A percentile compares a stretch with the other conserved stretches of the same genome.
These are phyloP conservation scores for Fonsecaea monophora DNA, from an alignment of 2,329 filamentous ascomycete species.

Conservation along the genomic window DNA sequence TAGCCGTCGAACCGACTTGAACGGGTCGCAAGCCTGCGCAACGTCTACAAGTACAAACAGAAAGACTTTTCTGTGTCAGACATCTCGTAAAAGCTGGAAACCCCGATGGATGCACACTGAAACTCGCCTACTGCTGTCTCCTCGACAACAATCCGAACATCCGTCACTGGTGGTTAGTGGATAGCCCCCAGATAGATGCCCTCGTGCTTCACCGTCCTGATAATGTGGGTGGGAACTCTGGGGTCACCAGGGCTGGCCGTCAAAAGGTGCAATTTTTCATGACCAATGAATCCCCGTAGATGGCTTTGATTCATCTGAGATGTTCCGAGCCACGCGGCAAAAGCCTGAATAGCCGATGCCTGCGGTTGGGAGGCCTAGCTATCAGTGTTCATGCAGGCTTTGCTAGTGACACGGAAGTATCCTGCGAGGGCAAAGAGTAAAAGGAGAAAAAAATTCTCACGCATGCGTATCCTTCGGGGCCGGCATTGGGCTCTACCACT, in stretches of 20 bases:
- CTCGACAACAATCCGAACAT: conserved; percentile 26
- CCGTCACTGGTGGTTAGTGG: conserved; percentile 21
- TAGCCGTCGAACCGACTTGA: conserved; percentile 26
- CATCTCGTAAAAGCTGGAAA: conserved; percentile 14
- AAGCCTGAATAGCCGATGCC: background rate
- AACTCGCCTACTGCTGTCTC: conserved; percentile 25
- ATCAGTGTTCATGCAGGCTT: conserved; percentile 12
- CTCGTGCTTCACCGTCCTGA: background rate
- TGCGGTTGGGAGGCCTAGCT: background rate
- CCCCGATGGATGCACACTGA: conserved; percentile 6
- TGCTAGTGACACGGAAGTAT: conserved; percentile 7
- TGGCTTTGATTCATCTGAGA: background rate
- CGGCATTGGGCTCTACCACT: background rate
- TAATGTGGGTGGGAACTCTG: background rate
- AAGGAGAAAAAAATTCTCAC: conserved; percentile 12
- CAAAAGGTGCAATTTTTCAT: conserved; percentile 15
- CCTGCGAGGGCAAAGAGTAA: conserved; percentile 8
- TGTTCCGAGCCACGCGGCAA: background rate
- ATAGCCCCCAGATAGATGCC: conserved; percentile 12
- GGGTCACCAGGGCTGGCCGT: conserved; percentile 15
- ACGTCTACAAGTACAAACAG: background rate
- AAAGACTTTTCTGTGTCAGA: background rate
- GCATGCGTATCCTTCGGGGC: conserved; percentile 16
- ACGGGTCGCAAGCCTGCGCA: conserved; percentile 1
- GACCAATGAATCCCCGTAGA: conserved; percentile 21